Percentiles rank a stretch among this genome's conserved stretches.
Evolutionary conservation across 2,329 filamentous ascomycete species (phyloP).

Genomic region (Thelonectria olida): DNA sequence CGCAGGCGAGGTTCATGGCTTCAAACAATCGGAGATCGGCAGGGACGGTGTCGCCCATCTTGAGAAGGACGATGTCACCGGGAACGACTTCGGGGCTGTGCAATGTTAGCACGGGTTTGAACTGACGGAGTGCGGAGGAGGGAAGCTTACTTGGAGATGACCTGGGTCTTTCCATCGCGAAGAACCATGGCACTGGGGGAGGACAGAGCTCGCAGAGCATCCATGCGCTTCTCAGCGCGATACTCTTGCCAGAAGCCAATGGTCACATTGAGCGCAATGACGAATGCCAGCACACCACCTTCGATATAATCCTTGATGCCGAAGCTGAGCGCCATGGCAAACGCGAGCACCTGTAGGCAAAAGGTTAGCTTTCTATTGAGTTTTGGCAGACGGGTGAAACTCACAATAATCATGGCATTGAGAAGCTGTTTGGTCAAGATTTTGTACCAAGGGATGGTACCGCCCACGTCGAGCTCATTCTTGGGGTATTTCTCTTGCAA

Average conservation of each 20-base stretch:
- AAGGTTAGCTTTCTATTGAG: not conserved
- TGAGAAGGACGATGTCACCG: constrained; percentile 75
- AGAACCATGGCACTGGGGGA: constrained; percentile 71
- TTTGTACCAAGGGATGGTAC: constrained; percentile 74
- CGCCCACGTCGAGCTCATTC: constrained; percentile 77
- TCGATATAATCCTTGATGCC: constrained; percentile 74
- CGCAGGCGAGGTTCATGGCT: constrained; percentile 81
- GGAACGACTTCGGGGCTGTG: constrained; percentile 69
- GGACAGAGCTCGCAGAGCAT: constrained; percentile 68
- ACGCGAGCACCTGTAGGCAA: constrained; percentile 72
- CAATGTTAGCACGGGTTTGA: constrained; percentile 21
- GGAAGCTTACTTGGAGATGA: constrained; percentile 65
- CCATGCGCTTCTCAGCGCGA: constrained; percentile 73
- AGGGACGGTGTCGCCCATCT: constrained; percentile 78
- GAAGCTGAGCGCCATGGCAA: constrained; percentile 79
- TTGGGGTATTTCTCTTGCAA: constrained; percentile 68
- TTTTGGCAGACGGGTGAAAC: constrained; percentile 35
- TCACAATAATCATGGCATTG: constrained; percentile 80
- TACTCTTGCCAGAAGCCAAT: constrained; percentile 75
- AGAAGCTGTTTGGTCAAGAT: constrained; percentile 77
- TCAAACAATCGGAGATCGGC: constrained; percentile 77
- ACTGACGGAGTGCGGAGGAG: not conserved
- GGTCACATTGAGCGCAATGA: constrained; percentile 74
- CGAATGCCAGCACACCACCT: constrained; percentile 72
- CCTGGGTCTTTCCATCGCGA: constrained; percentile 65